phyloP scores from a whole-genome alignment of 306 rosid genomes.

The Vigna angularis region DNA sequence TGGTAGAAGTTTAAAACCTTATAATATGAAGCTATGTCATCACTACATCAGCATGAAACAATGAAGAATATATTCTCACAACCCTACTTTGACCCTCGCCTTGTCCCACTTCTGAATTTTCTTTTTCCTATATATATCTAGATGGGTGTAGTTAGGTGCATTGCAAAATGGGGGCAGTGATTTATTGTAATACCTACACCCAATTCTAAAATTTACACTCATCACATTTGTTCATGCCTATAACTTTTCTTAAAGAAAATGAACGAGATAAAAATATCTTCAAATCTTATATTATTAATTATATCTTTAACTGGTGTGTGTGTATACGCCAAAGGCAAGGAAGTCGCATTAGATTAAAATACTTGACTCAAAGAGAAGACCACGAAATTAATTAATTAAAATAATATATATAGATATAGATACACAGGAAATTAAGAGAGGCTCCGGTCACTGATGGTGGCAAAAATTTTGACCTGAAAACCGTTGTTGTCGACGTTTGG shows the following conservation, averaged over 20 bases:
- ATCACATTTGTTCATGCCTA: background rate
- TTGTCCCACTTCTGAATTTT: background rate
- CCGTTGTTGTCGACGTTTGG: conserved; percentile 37
- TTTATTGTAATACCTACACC: background rate
- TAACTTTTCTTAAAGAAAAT: background rate
- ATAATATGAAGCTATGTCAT: conserved; percentile 1
- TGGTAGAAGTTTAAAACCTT: conserved; percentile 16
- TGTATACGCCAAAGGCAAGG: background rate
- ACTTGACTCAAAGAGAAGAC: conserved; percentile 47
- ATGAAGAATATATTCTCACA: conserved; percentile 31
- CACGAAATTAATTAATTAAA: background rate
- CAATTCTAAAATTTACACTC: background rate
- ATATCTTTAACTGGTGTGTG: background rate
- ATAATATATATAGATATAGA: background rate
- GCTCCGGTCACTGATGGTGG: conserved; percentile 48
- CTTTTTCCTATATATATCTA: conserved; percentile 1
- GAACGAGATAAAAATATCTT: background rate
- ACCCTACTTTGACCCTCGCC: conserved; percentile 39
- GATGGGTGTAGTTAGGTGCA: background rate
- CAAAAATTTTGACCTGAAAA: conserved; percentile 55
- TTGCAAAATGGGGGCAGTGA: background rate
- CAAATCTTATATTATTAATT: background rate
- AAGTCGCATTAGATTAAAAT: conserved; percentile 43
- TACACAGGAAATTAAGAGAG: background rate
- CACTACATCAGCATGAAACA: conserved; percentile 18